A percentile compares a stretch with the other conserved stretches of the same genome.
Evolutionary conservation across 1,284 basidiomycete species (phyloP).

Genomic region (Rhodotorula sp.): DNA sequence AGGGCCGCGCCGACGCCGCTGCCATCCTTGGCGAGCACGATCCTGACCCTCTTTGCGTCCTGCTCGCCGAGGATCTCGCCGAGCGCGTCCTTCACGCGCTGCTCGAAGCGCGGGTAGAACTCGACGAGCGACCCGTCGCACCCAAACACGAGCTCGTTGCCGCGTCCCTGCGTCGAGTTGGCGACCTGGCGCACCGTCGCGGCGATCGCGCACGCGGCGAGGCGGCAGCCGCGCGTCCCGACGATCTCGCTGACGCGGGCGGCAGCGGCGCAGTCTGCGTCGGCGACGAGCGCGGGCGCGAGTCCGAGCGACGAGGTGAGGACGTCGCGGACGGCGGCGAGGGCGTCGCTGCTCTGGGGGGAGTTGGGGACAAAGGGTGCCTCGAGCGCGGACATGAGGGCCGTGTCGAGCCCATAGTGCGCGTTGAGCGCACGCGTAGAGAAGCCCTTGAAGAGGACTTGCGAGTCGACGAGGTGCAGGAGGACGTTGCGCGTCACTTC

Average conservation of each 20-base stretch:
- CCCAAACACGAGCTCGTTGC: slow-evolving; percentile 69
- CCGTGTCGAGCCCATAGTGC: slow-evolving; percentile 92
- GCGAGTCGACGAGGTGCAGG: slow-evolving; percentile 77
- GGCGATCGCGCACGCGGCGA: slow-evolving; percentile 85
- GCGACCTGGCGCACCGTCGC: slow-evolving; percentile 80
- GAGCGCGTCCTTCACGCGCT: slow-evolving; percentile 71
- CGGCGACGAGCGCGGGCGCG: slow-evolving; percentile 59
- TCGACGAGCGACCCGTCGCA: slow-evolving; percentile 91
- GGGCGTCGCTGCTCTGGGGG: slow-evolving; percentile 20
- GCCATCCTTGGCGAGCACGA: slow-evolving; percentile 94
- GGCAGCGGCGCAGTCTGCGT: slow-evolving; percentile 67
- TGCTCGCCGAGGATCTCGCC: slow-evolving; percentile 74
- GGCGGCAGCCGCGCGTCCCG: slow-evolving; percentile 74
- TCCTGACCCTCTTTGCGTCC: slow-evolving; percentile 73
- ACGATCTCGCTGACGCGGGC: slow-evolving; percentile 77
- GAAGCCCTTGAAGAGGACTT: slow-evolving; percentile 73
- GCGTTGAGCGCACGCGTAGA: slow-evolving; percentile 72
- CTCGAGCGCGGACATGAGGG: slow-evolving; percentile 85
- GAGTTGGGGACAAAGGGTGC: slow-evolving; percentile 34
- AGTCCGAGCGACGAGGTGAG: slow-evolving; percentile 63
- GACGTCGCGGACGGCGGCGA: slow-evolving; percentile 35
- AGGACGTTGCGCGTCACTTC: slow-evolving; percentile 87
- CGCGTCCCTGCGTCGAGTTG: slow-evolving; percentile 53
- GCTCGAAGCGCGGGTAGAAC: slow-evolving; percentile 83
- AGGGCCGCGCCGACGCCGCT: slow-evolving; percentile 74